Base-by-base conservation (phyloP, 805 yeast species). In the Yueomyces sp. region DNA sequence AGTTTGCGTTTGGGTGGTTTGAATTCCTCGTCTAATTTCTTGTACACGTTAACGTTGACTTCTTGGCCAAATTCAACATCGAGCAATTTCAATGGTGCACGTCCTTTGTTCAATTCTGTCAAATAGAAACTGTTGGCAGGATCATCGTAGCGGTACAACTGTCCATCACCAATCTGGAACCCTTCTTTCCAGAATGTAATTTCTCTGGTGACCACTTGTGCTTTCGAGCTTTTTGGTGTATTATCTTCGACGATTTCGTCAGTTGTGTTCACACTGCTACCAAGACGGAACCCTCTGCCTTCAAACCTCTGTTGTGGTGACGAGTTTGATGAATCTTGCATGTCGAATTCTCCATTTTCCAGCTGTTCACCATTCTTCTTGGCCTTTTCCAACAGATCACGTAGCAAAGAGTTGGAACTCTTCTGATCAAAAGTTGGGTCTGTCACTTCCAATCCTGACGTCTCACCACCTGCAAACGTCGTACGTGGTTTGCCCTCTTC, bases 151-250 rank as follows among this genome's bases (percentile, higher is more conserved):
- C 92, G 70, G 60, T 74, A 81, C 44, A 92, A 70, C 28, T 76
- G 76, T 2, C 97, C 97, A 41, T 88, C 95, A 32, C 92, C 97
- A 28, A 92, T 87, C 49, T 86, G 85, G 64, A 92, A 92, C 2
- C 98, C 98, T 55, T 92, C 90, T 52, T 79, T 81, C 98, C 98
- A 92, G 60, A 92, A 90, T 0, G 94, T 85, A 48, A 92, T 81
- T 38, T 83, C 83, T 56, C 97, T 74, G 19, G 73, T 71, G 4
- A 81, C 95, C 46, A 76, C 79, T 37, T 65, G 68, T 3, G 60
- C 54, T 37, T 52, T 58, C 33, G 52, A 50, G 29, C 58, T 53
- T 2, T 54, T 52, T 19, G 44, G 47, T 2, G 69, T 60, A 47
- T 69, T 71, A 5, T 60, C 60, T 28, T 62, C 65, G n/a, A 64